Evolutionary conservation across 306 rosid genomes (phyloP), one percentile per base, ranked within the genome.

Genomic region (Ochetophila trinervis): DNA sequence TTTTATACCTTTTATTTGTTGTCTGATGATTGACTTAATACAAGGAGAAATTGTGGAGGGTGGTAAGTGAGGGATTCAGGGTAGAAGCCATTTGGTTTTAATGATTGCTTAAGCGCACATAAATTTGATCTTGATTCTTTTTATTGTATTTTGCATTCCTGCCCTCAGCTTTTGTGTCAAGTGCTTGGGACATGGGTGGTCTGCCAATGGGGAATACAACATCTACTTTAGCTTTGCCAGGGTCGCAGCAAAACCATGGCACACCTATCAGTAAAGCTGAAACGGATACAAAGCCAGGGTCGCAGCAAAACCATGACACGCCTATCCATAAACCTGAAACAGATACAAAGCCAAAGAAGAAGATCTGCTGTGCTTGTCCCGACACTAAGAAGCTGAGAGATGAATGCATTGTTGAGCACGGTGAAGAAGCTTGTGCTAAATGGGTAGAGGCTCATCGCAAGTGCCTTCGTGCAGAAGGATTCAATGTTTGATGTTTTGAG

Each of bases 381-480:
- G 96, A 87, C 22, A 67, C 84, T n/a, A 89, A 87, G 72, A 86
- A 59, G 82, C 71, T 89, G 57, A 74, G 97, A 53, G 98, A 90
- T 70, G 97, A 93, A 64, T 93, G 98, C 76, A 83, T 93, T 17
- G 96, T 86, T 16, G 87, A 89, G 78, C 88, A 90, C n/a, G 98
- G 97, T 32, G 91, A 93, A 77, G 84, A 75, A 0, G 88, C 90
- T 60, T 93, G 97, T 66, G 30, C 81, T 5, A 89, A 89, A 70
- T 93, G 95, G 97, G 89, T 93, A 3, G 91, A 93, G 72, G 98
- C 98, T 72, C 96, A 87, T 71, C 80, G 77, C 21, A 57, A 13
- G 60, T 89, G 98, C 79, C 97, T 93, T 18, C 97, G 97, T 2
- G 78, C 93, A 0, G 95, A 89, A 71, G 97, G 98, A 52, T 87